Percentiles rank a stretch among this genome's conserved stretches.
Conservation (phyloP, 345 rosid species). For the Microthlaspi erraticum region DNA sequence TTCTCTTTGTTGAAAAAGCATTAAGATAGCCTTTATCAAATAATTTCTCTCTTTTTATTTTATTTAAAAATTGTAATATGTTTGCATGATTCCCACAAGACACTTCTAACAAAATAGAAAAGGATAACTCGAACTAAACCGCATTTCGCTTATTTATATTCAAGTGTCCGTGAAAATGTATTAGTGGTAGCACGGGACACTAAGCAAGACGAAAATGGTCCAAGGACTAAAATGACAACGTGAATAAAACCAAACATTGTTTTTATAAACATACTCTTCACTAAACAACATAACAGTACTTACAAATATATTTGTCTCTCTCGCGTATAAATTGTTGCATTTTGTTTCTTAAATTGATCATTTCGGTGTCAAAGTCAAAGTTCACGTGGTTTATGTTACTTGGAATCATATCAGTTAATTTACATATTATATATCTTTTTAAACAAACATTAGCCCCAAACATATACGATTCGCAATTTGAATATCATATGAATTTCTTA, state of each 20-base stretch:
- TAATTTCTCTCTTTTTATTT: too few relatives aligned
- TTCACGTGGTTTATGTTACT: conserved; percentile 36
- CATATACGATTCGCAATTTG: too few relatives aligned
- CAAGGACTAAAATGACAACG: conserved; percentile 41
- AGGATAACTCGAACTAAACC: neutral
- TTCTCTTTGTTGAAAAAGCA: too few relatives aligned
- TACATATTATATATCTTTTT: conserved; percentile 6
- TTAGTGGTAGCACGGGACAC: conserved; percentile 42
- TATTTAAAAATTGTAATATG: too few relatives aligned
- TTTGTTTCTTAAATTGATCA: conserved; percentile 1
- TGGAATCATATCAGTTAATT: conserved; percentile 27
- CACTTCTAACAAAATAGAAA: neutral
- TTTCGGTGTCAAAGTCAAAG: conserved; percentile 40
- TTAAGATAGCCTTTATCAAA: too few relatives aligned
- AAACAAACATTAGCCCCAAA: too few relatives aligned
- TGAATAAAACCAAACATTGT: conserved; percentile 48
- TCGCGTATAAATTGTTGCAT: conserved; percentile 29
- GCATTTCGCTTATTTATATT: neutral
- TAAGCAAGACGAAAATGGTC: conserved; percentile 36
- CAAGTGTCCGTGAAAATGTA: conserved; percentile 2
- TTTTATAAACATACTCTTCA: conserved; percentile 39
- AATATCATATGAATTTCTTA: too few relatives aligned
- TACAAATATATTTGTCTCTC: conserved; percentile 36
- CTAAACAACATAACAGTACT: conserved; percentile 34
- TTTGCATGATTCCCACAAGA: neutral